Evolutionary conservation across 2,329 filamentous ascomycete genomes (phyloP), one percentile per base, ranked within the genome.

Genomic region (Parastagonospora avenae): DNA sequence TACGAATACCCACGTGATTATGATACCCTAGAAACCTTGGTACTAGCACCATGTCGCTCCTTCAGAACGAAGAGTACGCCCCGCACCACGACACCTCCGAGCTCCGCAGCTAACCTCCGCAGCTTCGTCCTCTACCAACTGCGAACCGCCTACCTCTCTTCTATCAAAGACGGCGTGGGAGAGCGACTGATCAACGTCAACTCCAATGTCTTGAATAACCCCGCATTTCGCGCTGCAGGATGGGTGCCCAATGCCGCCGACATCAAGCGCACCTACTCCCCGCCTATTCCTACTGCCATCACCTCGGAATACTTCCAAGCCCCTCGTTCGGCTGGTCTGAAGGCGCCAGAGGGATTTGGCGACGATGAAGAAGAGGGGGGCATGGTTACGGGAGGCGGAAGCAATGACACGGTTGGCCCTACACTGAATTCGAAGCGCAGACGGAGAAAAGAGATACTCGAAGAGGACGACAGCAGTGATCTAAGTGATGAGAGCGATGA

Each of bases 301-400:
- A 87, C 89, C 28, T 90, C 88, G 40, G 90, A 94, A 69, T 94
- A 94, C 76, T 94, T 94, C 68, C 88, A 91, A 80, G 83, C 88
- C 1, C 84, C 79, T 42, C 72, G 85, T 9, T 82, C 82, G 35
- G 78, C 81, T 16, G 85, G 84, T 1, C 73, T 89, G 32, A 76
- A 76, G 37, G 68, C 73, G 2, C 74, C 75, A 12, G 67, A 68
- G 41, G 85, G 84, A 9, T 82, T 90, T 24, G 86, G 88, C 59
- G 87, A 89, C 28, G 85, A 84, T 39, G 88, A 91, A 36, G 88
- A 90, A 40, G 86, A 87, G 14, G 86, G 86, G 12, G 82, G 82
- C 10, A 85, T 91, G 80, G 81, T 91, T 53, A 87, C 86, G 2
- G 86, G 85, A 11, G 84, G 84, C 1, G 84, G 81, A 7, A 80